Evolutionary conservation across 2,329 filamentous ascomycete species (phyloP), one percentile per base, ranked within the genome.

Genomic region (Cercospora canescens): DNA sequence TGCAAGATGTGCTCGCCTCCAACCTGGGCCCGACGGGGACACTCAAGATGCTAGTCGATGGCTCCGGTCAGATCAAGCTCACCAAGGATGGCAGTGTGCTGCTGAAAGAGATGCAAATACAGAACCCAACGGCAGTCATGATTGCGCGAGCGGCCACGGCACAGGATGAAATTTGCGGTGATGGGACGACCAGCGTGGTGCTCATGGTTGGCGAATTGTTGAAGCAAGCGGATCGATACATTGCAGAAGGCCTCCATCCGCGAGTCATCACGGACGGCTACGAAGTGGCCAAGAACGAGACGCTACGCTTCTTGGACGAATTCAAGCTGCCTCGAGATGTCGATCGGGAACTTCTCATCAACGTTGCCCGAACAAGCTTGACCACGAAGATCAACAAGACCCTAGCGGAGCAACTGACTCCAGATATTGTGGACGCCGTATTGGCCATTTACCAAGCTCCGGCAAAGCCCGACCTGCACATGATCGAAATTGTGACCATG

Each of bases 401-500:
- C 39, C 88, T 99, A 67, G 95, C 95, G 58, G 89, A 94, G 78
- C 92, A 94, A 79, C 89, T 99, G 68, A 98, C 94, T 0, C 93
- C 95, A 65, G 91, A 93, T 75, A 97, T 99, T 76, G 95, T 98
- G 76, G 95, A 99, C 78, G 92, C 95, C 66, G 95, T 99, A 56
- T 89, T 99, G 64, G 88, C 95, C 70, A 99, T 99, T 79, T 94
- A 97, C 84, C 87, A 93, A 79, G 84, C 92, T 18, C 92, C 92
- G 28, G 89, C 88, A 69, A 98, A 98, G 84, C 96, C 96, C 64
- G 95, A 99, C 81, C 82, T 99, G 76, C 94, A 98, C 84, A 99
- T 99, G 95, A 87, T 99, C 72, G 95, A 99, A 82, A 98, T 99
- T 75, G 99, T 99, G 95, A 98, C 96, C 80, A 98, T 99, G 94